phyloP scores from a whole-genome alignment of 1,139 yeast genomes.

The Blastobotrys malaysiensis region DNA sequence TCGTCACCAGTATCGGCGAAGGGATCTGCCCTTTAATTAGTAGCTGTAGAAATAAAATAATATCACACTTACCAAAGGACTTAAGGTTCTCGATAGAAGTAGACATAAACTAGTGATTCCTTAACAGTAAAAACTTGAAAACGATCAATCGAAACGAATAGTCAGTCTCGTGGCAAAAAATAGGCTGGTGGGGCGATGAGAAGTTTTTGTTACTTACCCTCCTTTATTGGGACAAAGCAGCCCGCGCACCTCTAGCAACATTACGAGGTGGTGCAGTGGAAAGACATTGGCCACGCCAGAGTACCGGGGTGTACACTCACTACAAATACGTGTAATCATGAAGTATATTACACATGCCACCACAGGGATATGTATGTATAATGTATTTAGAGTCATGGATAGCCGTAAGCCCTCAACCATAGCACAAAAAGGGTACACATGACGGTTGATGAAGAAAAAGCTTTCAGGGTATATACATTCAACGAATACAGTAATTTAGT shows the following conservation, averaged over 20 bases:
- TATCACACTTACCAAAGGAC: slow-evolving; percentile 69
- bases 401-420: no score
- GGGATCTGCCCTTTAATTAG: slow-evolving; percentile 55
- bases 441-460: no score
- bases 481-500: no score
- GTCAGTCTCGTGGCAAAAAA: neutral
- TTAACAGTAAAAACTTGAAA: slow-evolving; percentile 3
- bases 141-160: neutral
- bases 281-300: no score
- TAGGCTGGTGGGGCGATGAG: neutral
- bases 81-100: slow-evolving; percentile 92
- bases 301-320: no score
- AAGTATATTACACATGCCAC: no score
- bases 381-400: no score
- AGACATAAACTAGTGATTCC: slow-evolving; percentile 36
- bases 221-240: neutral
- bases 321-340: no score
- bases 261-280: no score
- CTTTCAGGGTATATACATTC: no score
- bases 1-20: slow-evolving; percentile 99
- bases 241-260: neutral
- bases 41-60: neutral
- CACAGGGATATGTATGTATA: no score
- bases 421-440: no score
- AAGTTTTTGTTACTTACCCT: neutral